Conservation (phyloP, 441 rosid genomes). For the Arabidopsis lyrata region DNA sequence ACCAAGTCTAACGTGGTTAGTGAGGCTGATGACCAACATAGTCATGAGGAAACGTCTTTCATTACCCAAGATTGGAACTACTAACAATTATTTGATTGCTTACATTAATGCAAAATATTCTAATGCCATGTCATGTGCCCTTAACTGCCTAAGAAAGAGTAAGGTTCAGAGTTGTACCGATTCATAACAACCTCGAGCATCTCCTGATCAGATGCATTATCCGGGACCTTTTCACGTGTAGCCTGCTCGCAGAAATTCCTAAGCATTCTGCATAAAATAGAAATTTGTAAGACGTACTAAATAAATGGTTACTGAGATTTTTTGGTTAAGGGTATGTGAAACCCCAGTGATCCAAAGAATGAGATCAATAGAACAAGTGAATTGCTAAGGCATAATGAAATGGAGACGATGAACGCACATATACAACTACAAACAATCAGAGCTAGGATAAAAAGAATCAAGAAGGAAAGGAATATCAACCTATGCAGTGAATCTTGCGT, state of each 20-base stretch:
- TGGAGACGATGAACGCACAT: neutral
- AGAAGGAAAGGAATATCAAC: constrained; percentile 47
- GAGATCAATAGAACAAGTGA: constrained; percentile 21
- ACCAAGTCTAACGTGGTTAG: neutral
- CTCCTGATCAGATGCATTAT: constrained; percentile 85
- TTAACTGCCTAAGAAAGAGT: constrained; percentile 27
- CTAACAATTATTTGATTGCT: constrained; percentile 11
- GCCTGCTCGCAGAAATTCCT: constrained; percentile 84
- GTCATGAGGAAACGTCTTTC: constrained; percentile 8
- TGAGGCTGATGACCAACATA: neutral
- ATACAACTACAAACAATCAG: constrained; percentile 12
- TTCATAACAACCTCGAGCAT: constrained; percentile 95
- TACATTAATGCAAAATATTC: neutral
- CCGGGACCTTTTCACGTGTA: constrained; percentile 70
- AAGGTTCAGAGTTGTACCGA: constrained; percentile 56
- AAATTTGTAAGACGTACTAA: neutral
- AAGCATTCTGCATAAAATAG: constrained; percentile 76
- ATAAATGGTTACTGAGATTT: neutral
- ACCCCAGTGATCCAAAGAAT: neutral
- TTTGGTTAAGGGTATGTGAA: neutral
- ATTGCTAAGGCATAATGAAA: constrained; percentile 17
- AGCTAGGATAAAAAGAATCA: constrained; percentile 11
- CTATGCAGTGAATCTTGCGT: constrained; percentile 87
- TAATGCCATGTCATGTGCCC: constrained; percentile 6
- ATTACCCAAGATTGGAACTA: constrained; percentile 23